phyloP scores from a whole-genome alignment of 2,329 filamentous ascomycete genomes.

The Aspergillus sp. region DNA sequence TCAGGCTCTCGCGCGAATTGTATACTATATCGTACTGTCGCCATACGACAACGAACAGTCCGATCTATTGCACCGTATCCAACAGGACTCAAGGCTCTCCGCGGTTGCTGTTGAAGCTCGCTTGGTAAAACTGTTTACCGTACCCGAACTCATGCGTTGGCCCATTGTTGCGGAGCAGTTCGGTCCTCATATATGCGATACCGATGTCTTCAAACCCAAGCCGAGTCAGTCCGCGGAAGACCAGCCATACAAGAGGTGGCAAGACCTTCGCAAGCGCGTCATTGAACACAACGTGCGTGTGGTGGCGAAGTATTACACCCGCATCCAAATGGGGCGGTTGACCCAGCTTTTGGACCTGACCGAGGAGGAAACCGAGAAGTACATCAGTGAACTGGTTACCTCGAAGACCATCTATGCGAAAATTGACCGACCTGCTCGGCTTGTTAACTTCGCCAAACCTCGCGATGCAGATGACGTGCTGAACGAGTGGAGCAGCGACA shows the following conservation, averaged over 20 bases:
- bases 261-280: conserved; percentile 93
- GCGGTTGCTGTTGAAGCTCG: conserved; percentile 78
- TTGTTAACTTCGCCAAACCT: conserved; percentile 93
- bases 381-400: conserved; percentile 94
- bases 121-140: conserved; percentile 89
- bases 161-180: conserved; percentile 87
- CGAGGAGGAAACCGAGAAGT: conserved; percentile 97
- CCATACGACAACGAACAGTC: conserved; percentile 99
- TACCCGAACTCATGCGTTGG: conserved; percentile 98
- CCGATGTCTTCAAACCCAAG: conserved; percentile 79
- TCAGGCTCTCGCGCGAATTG: conserved; percentile 89
- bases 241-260: conserved; percentile 83
- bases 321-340: conserved; percentile 87
- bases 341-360: conserved; percentile 88
- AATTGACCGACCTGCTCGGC: conserved; percentile 87
- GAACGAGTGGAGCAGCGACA: conserved; percentile 98
- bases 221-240: conserved; percentile 67
- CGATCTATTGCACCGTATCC: conserved; percentile 90
- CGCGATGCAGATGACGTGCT: conserved; percentile 92
- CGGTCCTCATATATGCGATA: conserved; percentile 80
- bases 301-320: conserved; percentile 97
- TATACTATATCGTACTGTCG: conserved; percentile 95
- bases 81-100: conserved; percentile 77
- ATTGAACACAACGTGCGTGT: conserved; percentile 99
- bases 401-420: conserved; percentile 98